Percentiles rank a stretch among this genome's conserved stretches.
Conservation (phyloP, 768 basidiomycete species). For the Suillus brevipes region DNA sequence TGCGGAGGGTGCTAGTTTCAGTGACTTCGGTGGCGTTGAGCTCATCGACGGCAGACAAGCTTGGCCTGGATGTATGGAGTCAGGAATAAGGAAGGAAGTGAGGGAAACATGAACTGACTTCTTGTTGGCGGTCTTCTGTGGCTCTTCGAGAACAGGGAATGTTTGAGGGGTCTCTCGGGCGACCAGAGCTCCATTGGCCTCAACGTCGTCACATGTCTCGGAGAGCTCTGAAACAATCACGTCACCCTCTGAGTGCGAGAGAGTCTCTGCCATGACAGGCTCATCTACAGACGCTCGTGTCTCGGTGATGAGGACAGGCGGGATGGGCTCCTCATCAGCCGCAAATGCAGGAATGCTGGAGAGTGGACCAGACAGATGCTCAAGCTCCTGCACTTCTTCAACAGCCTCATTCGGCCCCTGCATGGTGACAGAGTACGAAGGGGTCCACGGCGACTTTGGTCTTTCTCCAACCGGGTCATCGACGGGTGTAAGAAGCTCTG, state of each 20-base stretch:
- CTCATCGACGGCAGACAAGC: conserved; percentile 11
- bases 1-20: conserved; percentile 9
- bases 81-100: conserved; percentile 4
- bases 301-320: conserved; percentile 8
- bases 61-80: conserved; percentile 8
- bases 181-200: neutral
- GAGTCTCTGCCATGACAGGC: conserved; percentile 2
- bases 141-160: conserved; percentile 19
- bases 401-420: conserved; percentile 26
- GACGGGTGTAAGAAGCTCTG: conserved; percentile 4
- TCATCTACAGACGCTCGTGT: conserved; percentile 3
- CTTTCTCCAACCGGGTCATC: conserved; percentile 18
- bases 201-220: neutral
- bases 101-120: conserved; percentile 12
- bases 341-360: neutral
- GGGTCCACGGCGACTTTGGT: conserved; percentile 36
- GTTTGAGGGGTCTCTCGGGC: conserved; percentile 7
- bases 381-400: conserved; percentile 13
- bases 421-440: conserved; percentile 37
- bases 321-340: neutral
- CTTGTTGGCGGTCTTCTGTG: conserved; percentile 8
- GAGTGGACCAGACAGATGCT: conserved; percentile 6
- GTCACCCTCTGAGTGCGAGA: neutral
- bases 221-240: neutral
- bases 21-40: conserved; percentile 5